Evolutionary conservation across 73 alveolate genomes (phyloP), one percentile per base, ranked within the genome.

Genomic region (Uronychia setigera): DNA sequence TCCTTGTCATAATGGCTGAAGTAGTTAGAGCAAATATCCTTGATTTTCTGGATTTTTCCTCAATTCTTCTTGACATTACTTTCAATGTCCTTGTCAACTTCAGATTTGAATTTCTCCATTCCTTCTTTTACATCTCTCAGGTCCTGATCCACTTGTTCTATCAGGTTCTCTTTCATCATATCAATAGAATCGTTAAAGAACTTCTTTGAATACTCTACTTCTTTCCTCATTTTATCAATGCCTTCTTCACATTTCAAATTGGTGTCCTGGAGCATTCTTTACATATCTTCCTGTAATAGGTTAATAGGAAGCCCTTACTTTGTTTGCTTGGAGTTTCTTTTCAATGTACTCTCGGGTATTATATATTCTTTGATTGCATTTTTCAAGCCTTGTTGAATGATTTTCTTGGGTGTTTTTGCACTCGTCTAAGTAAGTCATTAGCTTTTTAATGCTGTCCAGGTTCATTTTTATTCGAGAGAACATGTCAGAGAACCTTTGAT

Each of bases 1-100:
- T 28, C 32, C 32, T 76, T 32, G 28, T 76, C 81, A 11, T 28
- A 26, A 31, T 76, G 59, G 29, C 67, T 76, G 35, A 85, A 85
- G 76, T 58, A 85, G 27, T 29, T 5, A 58, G 86, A 75, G 78
- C 87, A 85, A 29, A 85, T 57, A 32, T 85, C 92, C 34, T 85
- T 85, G 26, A 85, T 78, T 67, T 85, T 85, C 67, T 46, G 67
- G 19, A 46, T 46, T 46, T 46, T 46, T 46, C n/a, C 67, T 46
- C 67, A 19, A 11, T 5, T 46, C 5, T 19, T 46, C 67, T 46
- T 46, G n/a, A n/a, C n/a, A n/a, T n/a, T n/a, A n/a, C n/a, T n/a
- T n/a, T n/a, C n/a, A n/a, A n/a, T n/a, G n/a, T n/a, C n/a, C n/a
- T n/a, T n/a, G n/a, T n/a, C n/a, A n/a, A n/a, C n/a, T n/a, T n/a